Conservation (phyloP, 2,329 filamentous ascomycete genomes). For the Penicillium brevicompactum region DNA sequence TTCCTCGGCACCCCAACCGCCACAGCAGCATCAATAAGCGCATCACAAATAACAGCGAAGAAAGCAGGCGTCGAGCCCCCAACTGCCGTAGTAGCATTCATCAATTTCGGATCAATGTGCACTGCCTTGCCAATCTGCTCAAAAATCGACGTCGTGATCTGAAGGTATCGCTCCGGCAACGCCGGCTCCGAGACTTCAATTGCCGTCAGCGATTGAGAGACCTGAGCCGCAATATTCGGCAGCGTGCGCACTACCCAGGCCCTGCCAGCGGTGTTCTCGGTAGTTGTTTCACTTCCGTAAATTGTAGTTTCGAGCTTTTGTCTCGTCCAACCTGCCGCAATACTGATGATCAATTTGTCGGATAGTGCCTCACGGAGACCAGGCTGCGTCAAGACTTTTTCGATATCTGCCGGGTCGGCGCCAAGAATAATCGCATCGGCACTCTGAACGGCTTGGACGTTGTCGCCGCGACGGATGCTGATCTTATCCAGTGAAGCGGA, state of each 20-base stretch:
- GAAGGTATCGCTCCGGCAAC: conserved; percentile 43
- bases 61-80: conserved; percentile 65
- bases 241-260: conserved; percentile 44
- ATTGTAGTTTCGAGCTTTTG: conserved; percentile 42
- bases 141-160: conserved; percentile 51
- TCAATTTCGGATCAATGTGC: conserved; percentile 53
- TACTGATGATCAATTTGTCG: conserved; percentile 54
- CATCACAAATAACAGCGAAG: conserved; percentile 61
- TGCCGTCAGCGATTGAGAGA: conserved; percentile 50
- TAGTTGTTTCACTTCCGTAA: conserved; percentile 27
- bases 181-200: conserved; percentile 52
- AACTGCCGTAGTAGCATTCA: conserved; percentile 61
- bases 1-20: conserved; percentile 63
- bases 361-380: conserved; percentile 44
- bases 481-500: conserved; percentile 31
- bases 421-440: conserved; percentile 51
- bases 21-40: conserved; percentile 62
- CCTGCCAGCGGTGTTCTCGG: conserved; percentile 15
- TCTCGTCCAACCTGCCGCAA: conserved; percentile 54
- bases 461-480: conserved; percentile 38
- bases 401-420: conserved; percentile 51
- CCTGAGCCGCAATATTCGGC: conserved; percentile 49
- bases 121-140: conserved; percentile 51
- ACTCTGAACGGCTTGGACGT: conserved; percentile 35
- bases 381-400: conserved; percentile 38